Evolutionary conservation across 1,284 basidiomycete genomes (phyloP), one percentile per base, ranked within the genome.

Genomic region (Melampsora larici-populina): DNA sequence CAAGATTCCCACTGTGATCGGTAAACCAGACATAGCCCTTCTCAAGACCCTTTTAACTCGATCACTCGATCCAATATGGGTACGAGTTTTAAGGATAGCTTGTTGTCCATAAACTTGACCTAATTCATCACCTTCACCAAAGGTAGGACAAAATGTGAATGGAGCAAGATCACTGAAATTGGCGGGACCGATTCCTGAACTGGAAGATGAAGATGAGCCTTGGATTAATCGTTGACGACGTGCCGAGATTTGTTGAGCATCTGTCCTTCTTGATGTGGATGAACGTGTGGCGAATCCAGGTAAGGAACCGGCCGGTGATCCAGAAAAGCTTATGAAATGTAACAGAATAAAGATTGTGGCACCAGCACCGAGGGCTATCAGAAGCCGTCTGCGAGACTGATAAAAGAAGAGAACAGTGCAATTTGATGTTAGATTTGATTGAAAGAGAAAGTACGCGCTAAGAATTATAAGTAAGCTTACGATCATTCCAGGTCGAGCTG

Each of bases 81-180:
- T 83, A 75, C 92, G 86, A 78, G 89, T 93, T 84, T 91, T 90
- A 18, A 91, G 86, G 26, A 97, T 87, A 8, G 88, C 86, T 77
- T 90, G 86, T n/a, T 89, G 86, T 24, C 93, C 92, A 82, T 96
- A 92, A 83, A 91, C 90, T 58, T 86, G 84, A 0, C 89, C 91
- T 62, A 97, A 86, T 64, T 87, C 87, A 84, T 97, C 94, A 1
- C 89, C 89, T 21, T 91, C 90, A 1, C 92, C 92, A 83, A 91
- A 92, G 1, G 89, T 88, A 0, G 94, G 94, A 83, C 94, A 97
- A 84, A 97, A 97, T 0, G 87, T 86, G 84, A 97, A 97, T 0
- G 94, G 94, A 79, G 89, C 89, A 8, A 88, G 86, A 68, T 89
- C 88, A 17, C 78, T 78, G 60, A 75, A 73, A 64, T 78, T 78